phyloP scores from a whole-genome alignment of 306 rosid species.

The Dryas drummondii region DNA sequence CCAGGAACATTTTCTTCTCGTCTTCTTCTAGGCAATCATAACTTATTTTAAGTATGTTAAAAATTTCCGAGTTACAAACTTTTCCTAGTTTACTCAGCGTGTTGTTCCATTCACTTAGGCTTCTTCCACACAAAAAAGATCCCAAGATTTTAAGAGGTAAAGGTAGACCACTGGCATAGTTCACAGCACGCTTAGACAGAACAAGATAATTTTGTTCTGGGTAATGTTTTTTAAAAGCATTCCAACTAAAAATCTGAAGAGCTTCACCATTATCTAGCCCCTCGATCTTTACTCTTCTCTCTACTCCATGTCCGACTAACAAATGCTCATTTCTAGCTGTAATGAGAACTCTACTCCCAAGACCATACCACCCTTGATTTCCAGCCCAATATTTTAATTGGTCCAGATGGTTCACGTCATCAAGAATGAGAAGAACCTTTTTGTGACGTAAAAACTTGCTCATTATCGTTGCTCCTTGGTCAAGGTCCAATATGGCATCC shows the following conservation, averaged over 20 bases:
- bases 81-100: background rate
- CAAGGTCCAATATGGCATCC: no score
- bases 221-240: conserved; percentile 6
- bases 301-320: background rate
- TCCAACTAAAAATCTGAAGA: conserved; percentile 7
- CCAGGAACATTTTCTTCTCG: conserved; percentile 33
- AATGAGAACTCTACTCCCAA: conserved; percentile 24
- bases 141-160: conserved; percentile 26
- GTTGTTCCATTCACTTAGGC: conserved; percentile 4
- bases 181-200: background rate
- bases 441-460: no score
- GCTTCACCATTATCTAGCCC: conserved; percentile 5
- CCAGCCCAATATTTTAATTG: conserved; percentile 11
- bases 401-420: conserved; percentile 11
- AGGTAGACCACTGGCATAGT: conserved; percentile 14
- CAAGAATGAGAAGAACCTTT: no score
- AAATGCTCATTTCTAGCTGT: conserved; percentile 19
- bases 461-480: no score
- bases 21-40: conserved; percentile 24
- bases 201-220: background rate
- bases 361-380: conserved; percentile 3
- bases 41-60: conserved; percentile 19
- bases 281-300: conserved; percentile 3
- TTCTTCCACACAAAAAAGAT: background rate
- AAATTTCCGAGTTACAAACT: conserved; percentile 9